phyloP scores from a whole-genome alignment of 2,329 filamentous ascomycete genomes.

The Elsinoe ampelina region DNA sequence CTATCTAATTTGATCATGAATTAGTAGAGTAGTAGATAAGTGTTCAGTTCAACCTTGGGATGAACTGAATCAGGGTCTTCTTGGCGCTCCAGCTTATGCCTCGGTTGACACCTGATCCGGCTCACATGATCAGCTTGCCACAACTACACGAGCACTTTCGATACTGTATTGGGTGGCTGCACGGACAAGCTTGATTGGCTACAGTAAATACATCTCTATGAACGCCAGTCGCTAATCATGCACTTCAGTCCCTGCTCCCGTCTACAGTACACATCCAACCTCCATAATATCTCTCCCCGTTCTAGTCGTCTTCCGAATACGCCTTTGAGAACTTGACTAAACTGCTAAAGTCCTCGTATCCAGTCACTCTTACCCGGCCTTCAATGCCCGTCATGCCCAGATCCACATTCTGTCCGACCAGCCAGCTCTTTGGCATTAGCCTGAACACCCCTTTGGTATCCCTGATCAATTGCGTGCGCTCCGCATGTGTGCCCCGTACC shows the following conservation, averaged over 20 bases:
- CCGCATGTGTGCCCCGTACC: constrained; percentile 29
- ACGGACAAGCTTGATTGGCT: too few species aligned
- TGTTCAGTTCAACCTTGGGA: too few species aligned
- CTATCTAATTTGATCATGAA: too few species aligned
- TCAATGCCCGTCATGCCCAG: constrained; percentile 16
- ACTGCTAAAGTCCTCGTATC: constrained; percentile 27
- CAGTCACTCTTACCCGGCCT: constrained; percentile 22
- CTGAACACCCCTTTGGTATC: constrained; percentile 24
- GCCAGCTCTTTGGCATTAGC: constrained; percentile 26
- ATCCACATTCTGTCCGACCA: constrained; percentile 16
- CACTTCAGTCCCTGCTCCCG: too few species aligned
- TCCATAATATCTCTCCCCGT: not conserved
- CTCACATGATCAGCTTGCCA: not conserved
- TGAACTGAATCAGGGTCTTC: too few species aligned
- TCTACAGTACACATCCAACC: too few species aligned
- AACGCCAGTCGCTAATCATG: too few species aligned
- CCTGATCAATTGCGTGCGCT: constrained; percentile 25
- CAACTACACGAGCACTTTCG: not conserved
- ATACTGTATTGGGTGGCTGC: too few species aligned
- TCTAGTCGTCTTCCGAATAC: constrained; percentile 24
- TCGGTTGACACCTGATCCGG: not conserved
- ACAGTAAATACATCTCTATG: too few species aligned
- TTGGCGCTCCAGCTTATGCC: too few species aligned
- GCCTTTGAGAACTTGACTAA: constrained; percentile 27
- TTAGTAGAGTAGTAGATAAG: too few species aligned